Percentiles rank a stretch among this genome's conserved stretches.
phyloP scores from a whole-genome alignment of 352 stramenopile species.

The Hyphochytrium catenoides region DNA sequence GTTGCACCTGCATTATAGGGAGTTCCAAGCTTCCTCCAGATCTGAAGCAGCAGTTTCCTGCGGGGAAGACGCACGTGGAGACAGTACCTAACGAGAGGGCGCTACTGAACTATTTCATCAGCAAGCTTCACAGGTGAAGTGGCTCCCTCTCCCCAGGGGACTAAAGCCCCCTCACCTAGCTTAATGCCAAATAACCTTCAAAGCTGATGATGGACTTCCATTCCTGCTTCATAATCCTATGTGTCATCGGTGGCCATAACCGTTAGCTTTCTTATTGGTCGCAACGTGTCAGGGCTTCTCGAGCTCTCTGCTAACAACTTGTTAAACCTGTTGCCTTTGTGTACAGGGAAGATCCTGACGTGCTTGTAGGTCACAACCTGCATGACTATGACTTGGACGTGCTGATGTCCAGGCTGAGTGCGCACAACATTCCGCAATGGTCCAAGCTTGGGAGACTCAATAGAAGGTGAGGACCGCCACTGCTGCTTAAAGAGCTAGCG shows the following conservation, averaged over 20 bases:
- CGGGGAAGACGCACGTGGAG: conserved; percentile 25
- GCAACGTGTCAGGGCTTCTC: not conserved
- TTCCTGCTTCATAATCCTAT: too few relatives aligned
- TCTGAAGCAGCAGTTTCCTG: conserved; percentile 22
- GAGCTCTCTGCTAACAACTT: conserved; percentile 29
- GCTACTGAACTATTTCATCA: conserved; percentile 57
- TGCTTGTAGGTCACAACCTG: conserved; percentile 95
- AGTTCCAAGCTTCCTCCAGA: conserved; percentile 20
- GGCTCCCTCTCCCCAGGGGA: conserved; percentile 40
- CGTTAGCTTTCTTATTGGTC: too few relatives aligned
- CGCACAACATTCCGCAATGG: conserved; percentile 53
- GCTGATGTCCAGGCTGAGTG: conserved; percentile 78
- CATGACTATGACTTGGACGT: conserved; percentile 94
- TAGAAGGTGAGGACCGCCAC: too few relatives aligned
- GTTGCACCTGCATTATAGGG: conserved; percentile 34
- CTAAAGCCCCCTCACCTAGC: conserved; percentile 24
- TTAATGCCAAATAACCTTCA: too few relatives aligned
- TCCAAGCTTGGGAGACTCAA: conserved; percentile 49
- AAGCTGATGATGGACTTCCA: too few relatives aligned
- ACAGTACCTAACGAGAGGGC: conserved; percentile 56
- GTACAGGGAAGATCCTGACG: conserved; percentile 88
- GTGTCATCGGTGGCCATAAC: too few relatives aligned
- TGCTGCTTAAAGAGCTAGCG: too few relatives aligned
- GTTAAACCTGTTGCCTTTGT: conserved; percentile 76
- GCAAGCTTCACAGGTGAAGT: conserved; percentile 10